Evolutionary conservation across 495 filamentous ascomycete species (phyloP).

Genomic region (Aspergillus conjunctus): DNA sequence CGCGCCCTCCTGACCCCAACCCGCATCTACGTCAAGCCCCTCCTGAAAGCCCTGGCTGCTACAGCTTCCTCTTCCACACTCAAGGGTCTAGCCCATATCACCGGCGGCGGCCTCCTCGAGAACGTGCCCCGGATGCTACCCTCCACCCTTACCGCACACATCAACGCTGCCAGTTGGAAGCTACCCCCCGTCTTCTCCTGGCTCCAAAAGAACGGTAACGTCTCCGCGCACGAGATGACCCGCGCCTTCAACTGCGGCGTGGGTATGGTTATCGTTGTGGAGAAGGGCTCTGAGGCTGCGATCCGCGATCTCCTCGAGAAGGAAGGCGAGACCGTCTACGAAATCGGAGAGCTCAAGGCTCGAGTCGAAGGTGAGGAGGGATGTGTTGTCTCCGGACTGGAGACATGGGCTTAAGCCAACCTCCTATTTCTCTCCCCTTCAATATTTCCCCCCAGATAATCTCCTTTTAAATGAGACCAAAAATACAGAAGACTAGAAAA

Average conservation of each 20-base stretch:
- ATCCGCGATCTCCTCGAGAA: constrained; percentile 52
- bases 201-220: constrained; percentile 76
- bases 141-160: constrained; percentile 66
- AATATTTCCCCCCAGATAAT: not conserved
- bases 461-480: no score
- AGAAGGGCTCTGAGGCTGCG: constrained; percentile 55
- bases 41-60: constrained; percentile 58
- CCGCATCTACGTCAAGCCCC: constrained; percentile 74
- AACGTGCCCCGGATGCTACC: constrained; percentile 95
- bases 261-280: constrained; percentile 87
- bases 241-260: constrained; percentile 93
- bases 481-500: not conserved
- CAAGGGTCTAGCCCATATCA: constrained; percentile 95
- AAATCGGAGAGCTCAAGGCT: constrained; percentile 66
- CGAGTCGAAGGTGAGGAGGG: constrained; percentile 58
- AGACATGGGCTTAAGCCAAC: constrained; percentile 60
- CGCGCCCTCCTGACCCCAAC: constrained; percentile 77
- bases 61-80: constrained; percentile 64
- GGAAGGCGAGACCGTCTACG: constrained; percentile 74
- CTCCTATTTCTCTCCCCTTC: not conserved
- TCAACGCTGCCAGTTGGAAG: constrained; percentile 73
- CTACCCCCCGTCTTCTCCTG: constrained; percentile 78
- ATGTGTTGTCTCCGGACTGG: constrained; percentile 69
- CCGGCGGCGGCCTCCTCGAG: constrained; percentile 87
- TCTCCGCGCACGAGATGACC: constrained; percentile 75